These are phyloP conservation scores for Emericellopsis atlantica DNA, from an alignment of 2,329 filamentous ascomycete genomes.

Conservation along the genomic window DNA sequence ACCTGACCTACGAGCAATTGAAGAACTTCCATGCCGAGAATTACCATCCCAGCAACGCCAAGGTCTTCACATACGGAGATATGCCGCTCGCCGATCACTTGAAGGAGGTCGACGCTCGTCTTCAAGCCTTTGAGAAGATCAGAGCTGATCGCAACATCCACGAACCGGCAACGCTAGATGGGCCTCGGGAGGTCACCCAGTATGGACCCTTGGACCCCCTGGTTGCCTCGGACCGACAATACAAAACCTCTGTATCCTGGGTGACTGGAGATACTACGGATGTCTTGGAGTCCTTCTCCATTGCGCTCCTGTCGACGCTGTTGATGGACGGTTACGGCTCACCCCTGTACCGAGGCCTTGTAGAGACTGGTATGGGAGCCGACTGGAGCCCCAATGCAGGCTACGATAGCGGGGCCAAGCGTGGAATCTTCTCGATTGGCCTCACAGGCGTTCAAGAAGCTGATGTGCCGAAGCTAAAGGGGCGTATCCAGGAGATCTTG, in stretches of 20 bases:
- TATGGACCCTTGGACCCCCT: conserved; percentile 78
- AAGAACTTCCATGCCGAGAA: conserved; percentile 81
- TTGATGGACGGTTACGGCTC: conserved; percentile 93
- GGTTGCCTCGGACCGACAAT: conserved; percentile 74
- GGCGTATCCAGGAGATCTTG: conserved; percentile 61
- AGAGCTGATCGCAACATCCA: conserved; percentile 62
- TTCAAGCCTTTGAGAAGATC: conserved; percentile 62
- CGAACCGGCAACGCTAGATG: conserved; percentile 59
- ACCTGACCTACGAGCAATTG: conserved; percentile 83
- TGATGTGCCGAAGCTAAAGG: conserved; percentile 66
- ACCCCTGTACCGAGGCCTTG: conserved; percentile 75
- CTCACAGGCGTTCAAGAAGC: conserved; percentile 78
- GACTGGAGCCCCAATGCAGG: conserved; percentile 94
- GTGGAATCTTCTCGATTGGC: conserved; percentile 80
- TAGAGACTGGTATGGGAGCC: conserved; percentile 80
- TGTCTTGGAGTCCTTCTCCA: conserved; percentile 76
- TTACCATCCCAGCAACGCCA: conserved; percentile 96
- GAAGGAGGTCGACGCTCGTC: conserved; percentile 60
- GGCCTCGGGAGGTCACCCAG: conserved; percentile 57
- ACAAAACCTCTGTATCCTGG: conserved; percentile 92
- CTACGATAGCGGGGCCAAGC: conserved; percentile 66
- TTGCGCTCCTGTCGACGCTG: conserved; percentile 70
- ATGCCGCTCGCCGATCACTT: conserved; percentile 78
- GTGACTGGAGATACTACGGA: conserved; percentile 73
- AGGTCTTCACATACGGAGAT: conserved; percentile 89